Conservation (phyloP, 257 asterid species). For the Haberlea rhodopensis region DNA sequence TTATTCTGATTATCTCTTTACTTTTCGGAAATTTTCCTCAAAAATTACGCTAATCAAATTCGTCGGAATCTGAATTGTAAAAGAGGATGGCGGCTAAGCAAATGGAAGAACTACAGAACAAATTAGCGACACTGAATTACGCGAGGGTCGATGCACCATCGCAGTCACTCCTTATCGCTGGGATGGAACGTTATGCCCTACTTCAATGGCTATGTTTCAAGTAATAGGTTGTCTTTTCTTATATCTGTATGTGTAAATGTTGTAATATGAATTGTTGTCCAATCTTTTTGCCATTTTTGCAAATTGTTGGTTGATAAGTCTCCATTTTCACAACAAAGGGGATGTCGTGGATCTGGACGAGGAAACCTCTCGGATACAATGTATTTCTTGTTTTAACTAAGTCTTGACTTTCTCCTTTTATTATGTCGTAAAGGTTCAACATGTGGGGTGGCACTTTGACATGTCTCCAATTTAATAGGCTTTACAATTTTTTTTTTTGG, state of each 20-base stretch:
- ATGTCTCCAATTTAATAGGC: conserved; percentile 7
- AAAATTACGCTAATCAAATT: not conserved
- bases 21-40: no score
- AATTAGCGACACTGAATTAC: conserved; percentile 60
- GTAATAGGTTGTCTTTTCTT: conserved; percentile 29
- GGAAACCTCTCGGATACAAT: conserved; percentile 95
- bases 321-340: conserved; percentile 93
- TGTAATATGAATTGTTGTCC: not conserved
- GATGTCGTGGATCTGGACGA: conserved; percentile 93
- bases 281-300: conserved; percentile 24
- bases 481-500: not conserved
- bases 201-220: conserved; percentile 98
- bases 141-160: conserved; percentile 87
- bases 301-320: conserved; percentile 92
- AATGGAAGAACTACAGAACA: conserved; percentile 90
- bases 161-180: conserved; percentile 95
- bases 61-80: conserved; percentile 9
- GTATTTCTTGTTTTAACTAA: conserved; percentile 34
- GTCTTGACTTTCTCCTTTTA: not conserved
- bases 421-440: not conserved
- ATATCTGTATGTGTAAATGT: not conserved
- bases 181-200: conserved; percentile 98
- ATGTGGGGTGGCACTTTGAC: not conserved
- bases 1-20: no score
- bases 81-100: conserved; percentile 72